Base-by-base conservation (phyloP, 495 filamentous ascomycete genomes). In the Filosporella fistucella region DNA sequence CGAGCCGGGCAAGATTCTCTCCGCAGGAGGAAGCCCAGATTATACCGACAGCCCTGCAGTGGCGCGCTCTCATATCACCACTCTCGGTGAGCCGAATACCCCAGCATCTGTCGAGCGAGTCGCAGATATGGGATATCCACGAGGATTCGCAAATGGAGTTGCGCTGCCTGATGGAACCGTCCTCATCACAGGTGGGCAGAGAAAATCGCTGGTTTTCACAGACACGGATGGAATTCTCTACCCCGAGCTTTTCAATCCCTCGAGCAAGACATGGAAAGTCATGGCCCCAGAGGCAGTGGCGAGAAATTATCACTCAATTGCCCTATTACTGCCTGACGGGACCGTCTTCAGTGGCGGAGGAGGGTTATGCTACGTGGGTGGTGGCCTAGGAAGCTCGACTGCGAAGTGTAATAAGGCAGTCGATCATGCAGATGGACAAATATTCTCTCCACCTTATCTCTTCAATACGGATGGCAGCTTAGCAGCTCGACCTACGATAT, bases 1-100 rank as follows among this genome's bases (percentile, higher is more conserved):
- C 35, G 78, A 82, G 44, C 77, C 77, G 54, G 79, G 79, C 24
- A 74, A 75, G 51, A 81, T 82, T 12, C 63, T 81, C 2, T 70
- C 71, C 4, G 52, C 68, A 12, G 78, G 79, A 24, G 79, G 79
- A 2, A 57, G 67, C 5, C 58, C 62, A 2, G 58, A 64, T 38
- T 82, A 82, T 45, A 47, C 64, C 44, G 51, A 62, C 20, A 65
- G 61, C 2, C 38, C 47, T 4, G 74, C 69, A 3, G 67, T 65
- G 4, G 45, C 51, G 12, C 66, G 68, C 35, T 71, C 75, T n/a
- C 64, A 70, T 44, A 36, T 75, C 44, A 74, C 81, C 47, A 75
- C 74, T 1, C 49, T 80, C 28, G 63, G 54, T 2, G 47, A 58
- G 1, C 62, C 72, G 0, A 47, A 55, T 24, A 56, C 48, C 0